phyloP scores from a whole-genome alignment of 1,284 basidiomycete genomes.

The Tylopilus sp. region DNA sequence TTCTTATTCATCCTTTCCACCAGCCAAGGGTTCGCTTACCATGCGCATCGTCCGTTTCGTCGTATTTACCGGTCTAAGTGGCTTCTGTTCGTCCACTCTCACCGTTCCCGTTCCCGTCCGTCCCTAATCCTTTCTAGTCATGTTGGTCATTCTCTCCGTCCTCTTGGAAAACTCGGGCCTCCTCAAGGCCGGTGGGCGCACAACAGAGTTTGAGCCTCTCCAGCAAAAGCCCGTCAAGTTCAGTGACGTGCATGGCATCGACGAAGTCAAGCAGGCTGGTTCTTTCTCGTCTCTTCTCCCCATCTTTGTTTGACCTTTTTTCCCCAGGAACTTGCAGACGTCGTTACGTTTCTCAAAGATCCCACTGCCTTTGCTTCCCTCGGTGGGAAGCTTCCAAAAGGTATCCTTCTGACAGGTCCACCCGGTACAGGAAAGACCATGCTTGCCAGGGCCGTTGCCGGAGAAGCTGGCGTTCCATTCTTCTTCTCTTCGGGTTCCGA shows the following conservation, averaged over 20 bases:
- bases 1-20: background rate
- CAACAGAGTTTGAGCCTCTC: slow-evolving; percentile 72
- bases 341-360: slow-evolving; percentile 90
- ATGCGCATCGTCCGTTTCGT: slow-evolving; percentile 62
- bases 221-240: slow-evolving; percentile 84
- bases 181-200: slow-evolving; percentile 79
- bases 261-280: slow-evolving; percentile 83
- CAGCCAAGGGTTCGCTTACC: slow-evolving; percentile 66
- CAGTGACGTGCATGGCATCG: slow-evolving; percentile 90
- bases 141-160: slow-evolving; percentile 81
- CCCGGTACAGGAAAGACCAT: slow-evolving; percentile 97
- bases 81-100: slow-evolving; percentile 46
- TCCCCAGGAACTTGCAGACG: slow-evolving; percentile 80
- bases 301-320: background rate
- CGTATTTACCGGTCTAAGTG: slow-evolving; percentile 44
- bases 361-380: slow-evolving; percentile 84
- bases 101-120: background rate
- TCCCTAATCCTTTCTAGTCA: slow-evolving; percentile 43
- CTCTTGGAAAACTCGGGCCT: slow-evolving; percentile 90
- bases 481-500: slow-evolving; percentile 89
- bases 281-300: background rate
- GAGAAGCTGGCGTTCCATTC: slow-evolving; percentile 94
- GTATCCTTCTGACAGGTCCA: slow-evolving; percentile 84
- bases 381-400: slow-evolving; percentile 90
- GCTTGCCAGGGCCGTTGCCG: slow-evolving; percentile 92